Conservation (phyloP, 176 grass and related monocot species). For the Dactylis glomerata region DNA sequence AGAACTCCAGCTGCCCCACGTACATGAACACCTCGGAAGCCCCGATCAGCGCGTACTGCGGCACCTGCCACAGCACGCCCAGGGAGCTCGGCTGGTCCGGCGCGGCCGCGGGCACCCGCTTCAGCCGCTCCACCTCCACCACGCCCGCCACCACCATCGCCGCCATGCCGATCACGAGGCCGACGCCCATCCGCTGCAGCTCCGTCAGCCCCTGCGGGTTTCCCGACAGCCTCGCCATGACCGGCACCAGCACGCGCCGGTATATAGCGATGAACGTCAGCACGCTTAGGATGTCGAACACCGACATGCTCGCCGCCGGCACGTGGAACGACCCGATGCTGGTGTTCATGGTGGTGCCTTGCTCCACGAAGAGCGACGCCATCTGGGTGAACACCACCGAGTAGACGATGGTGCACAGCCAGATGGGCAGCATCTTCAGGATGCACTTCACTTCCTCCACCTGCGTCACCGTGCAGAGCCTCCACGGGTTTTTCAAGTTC, state of each 20-base stretch:
- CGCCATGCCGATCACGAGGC: conserved; percentile 37
- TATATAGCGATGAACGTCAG: conserved; percentile 35
- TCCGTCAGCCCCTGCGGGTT: conserved; percentile 43
- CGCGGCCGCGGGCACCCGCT: neutral
- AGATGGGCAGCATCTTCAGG: conserved; percentile 50
- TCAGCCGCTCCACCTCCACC: conserved; percentile 46
- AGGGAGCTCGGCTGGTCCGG: conserved; percentile 31
- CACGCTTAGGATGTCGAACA: conserved; percentile 52
- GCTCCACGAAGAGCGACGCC: too few species aligned
- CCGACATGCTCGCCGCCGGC: conserved; percentile 52
- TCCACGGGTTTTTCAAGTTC: conserved; percentile 35
- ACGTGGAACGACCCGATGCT: conserved; percentile 27
- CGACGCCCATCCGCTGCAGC: conserved; percentile 58
- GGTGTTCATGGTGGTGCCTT: conserved; percentile 44
- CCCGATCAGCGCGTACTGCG: conserved; percentile 51
- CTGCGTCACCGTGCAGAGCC: conserved; percentile 76
- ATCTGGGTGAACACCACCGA: too few species aligned
- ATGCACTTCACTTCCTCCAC: conserved; percentile 81
- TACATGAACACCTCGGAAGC: conserved; percentile 63
- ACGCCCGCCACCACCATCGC: conserved; percentile 39
- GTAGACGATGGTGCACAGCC: conserved; percentile 64
- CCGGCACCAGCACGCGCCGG: conserved; percentile 14
- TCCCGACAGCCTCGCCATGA: conserved; percentile 9
- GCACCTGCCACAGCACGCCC: conserved; percentile 55
- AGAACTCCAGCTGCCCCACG: conserved; percentile 62